Evolutionary conservation across 352 stramenopile genomes (phyloP), one percentile per base, ranked within the genome.

Genomic region (Pythium folliculosum): DNA sequence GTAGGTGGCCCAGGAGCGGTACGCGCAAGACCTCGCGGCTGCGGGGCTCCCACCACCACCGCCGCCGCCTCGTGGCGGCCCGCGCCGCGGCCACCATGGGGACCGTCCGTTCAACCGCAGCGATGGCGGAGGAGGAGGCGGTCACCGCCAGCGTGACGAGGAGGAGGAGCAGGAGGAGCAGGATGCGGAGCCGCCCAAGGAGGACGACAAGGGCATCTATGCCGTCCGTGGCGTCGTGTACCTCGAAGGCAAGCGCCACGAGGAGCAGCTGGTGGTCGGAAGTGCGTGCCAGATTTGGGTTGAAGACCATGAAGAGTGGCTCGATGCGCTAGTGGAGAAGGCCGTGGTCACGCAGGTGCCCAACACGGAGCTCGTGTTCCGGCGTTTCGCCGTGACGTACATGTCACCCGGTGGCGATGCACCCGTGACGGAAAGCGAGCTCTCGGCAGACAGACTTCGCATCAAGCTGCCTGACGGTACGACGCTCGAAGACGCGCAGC

Each of bases 231-330:
- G 84, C 16, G 54, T 73, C n/a, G 88, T 95, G 27, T 95, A 91
- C 54, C 68, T 95, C 30, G 88, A 94, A 69, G 88, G 85, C 44
- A 91, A 89, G 56, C 84, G 82, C 37, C 86, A 95, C 58, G 83
- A 89, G 45, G 52, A 68, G 25, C 86, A 92, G 54, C 68, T 95
- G 4, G 73, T 86, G 50, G 78, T 68, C 8, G 84, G 84, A n/a
- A 90, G 82, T 21, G 78, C 81, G 16, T 95, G 86, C 49, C 80
- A 95, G 71, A 82, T 95, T 43, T 95, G 88, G 88, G 72, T 91
- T 23, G 88, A 95, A 22, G 80, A 88, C 0, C 53, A 69, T 3
- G 88, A 95, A 32, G 75, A 90, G 55, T 95, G 88, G 88, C 67
- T 91, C 21, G 76, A 90, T 45, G 88, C 83, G 19, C 63, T 93